Conservation (phyloP, 768 basidiomycete genomes). For the Lactarius hatsudake region DNA sequence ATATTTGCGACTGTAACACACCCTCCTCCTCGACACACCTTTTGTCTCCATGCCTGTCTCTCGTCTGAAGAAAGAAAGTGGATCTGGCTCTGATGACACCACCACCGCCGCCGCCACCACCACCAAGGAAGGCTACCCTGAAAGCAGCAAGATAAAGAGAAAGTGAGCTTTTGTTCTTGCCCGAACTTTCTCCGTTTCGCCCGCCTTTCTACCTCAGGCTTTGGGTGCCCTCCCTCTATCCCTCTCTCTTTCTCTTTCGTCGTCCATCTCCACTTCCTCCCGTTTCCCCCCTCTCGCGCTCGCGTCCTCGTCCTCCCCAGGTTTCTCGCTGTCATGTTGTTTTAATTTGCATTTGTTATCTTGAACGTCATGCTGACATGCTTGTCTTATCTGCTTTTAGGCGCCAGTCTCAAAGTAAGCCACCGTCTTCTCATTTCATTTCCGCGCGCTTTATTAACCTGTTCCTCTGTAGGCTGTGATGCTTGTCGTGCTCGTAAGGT, state of each 20-base stretch:
- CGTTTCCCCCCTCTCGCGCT: conserved; percentile 8
- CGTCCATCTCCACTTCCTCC: conserved; percentile 29
- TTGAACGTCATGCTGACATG: conserved; percentile 34
- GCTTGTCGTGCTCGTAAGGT: conserved; percentile 87
- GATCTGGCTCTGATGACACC: conserved; percentile 59
- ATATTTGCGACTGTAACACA: conserved; percentile 29
- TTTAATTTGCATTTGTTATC: conserved; percentile 32
- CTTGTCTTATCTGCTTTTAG: conserved; percentile 43
- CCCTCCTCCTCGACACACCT: conserved; percentile 29
- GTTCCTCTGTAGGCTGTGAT: conserved; percentile 62
- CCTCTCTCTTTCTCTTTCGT: background rate
- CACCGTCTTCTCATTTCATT: conserved; percentile 24
- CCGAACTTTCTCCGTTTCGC: conserved; percentile 58
- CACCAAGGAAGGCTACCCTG: conserved; percentile 53
- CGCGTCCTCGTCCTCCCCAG: background rate
- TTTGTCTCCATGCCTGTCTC: conserved; percentile 56
- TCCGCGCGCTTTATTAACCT: conserved; percentile 31
- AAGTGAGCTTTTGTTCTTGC: conserved; percentile 57
- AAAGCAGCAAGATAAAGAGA: conserved; percentile 75
- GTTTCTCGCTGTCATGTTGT: conserved; percentile 37
- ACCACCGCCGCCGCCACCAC: conserved; percentile 32
- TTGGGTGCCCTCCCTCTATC: conserved; percentile 34
- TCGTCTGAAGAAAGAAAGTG: conserved; percentile 63
- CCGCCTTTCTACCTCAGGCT: conserved; percentile 41
- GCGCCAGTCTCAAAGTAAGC: conserved; percentile 83